Conservation (phyloP, 2,329 filamentous ascomycete genomes). For the Phaeosphaeria sp. region DNA sequence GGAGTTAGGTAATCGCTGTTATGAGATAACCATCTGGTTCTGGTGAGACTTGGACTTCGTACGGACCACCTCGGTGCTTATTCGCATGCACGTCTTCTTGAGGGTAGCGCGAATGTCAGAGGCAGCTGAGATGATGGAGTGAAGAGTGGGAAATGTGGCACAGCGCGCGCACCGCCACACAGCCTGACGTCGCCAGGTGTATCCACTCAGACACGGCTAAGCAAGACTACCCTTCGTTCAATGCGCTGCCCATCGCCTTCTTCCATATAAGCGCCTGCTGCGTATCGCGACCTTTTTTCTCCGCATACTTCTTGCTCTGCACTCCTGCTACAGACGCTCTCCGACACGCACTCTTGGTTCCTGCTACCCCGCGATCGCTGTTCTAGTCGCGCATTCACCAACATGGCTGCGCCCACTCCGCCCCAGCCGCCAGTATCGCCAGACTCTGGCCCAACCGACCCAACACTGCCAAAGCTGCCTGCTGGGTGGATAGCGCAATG, state of each 20-base stretch:
- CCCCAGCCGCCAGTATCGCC: constrained; percentile 46
- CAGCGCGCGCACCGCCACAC: constrained; percentile 6
- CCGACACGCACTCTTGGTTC: background rate
- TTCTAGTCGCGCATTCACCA: constrained; percentile 12
- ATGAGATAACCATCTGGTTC: background rate
- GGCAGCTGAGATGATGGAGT: constrained; percentile 15
- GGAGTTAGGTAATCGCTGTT: background rate
- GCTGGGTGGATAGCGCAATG: constrained; percentile 51
- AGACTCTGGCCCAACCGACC: constrained; percentile 49
- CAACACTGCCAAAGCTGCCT: constrained; percentile 46
- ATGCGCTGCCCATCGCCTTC: constrained; percentile 14
- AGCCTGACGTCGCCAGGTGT: constrained; percentile 10
- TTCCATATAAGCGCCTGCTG: constrained; percentile 30
- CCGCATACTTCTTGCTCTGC: constrained; percentile 1
- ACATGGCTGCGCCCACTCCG: constrained; percentile 46
- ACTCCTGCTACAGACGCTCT: background rate
- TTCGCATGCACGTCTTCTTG: constrained; percentile 3
- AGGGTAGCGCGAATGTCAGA: constrained; percentile 3
- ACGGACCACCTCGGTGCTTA: background rate
- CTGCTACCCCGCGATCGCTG: constrained; percentile 8
- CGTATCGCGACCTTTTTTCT: constrained; percentile 9
- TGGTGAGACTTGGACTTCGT: background rate
- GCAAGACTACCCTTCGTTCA: constrained; percentile 25
- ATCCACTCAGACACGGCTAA: constrained; percentile 24
- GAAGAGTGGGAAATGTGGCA: background rate